Conservation (phyloP, 2,329 filamentous ascomycete genomes). For the Epichloe brachyelytri region DNA sequence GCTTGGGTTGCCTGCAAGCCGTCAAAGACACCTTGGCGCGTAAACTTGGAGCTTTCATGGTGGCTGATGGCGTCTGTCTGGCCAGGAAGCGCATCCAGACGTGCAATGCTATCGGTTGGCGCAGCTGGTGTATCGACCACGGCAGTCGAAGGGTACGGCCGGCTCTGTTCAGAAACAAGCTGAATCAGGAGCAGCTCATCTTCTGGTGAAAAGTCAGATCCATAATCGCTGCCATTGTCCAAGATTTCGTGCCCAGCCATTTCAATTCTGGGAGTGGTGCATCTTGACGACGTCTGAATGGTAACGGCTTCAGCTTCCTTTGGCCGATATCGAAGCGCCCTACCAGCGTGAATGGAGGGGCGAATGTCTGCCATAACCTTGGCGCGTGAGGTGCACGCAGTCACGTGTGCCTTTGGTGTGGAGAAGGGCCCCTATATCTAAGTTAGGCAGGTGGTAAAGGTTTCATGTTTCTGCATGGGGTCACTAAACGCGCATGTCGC, state of each 20-base stretch:
- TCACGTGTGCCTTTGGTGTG: neutral
- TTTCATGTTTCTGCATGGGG: too few relatives aligned
- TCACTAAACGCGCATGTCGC: too few relatives aligned
- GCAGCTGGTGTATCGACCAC: neutral
- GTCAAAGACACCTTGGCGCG: neutral
- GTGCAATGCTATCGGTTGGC: neutral
- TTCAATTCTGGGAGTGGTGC: neutral
- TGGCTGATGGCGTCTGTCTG: neutral
- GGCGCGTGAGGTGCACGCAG: neutral
- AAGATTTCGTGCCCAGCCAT: conserved; percentile 2
- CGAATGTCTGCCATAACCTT: neutral
- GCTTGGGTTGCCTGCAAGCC: neutral
- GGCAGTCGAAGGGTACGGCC: neutral
- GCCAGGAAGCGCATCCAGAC: conserved; percentile 1
- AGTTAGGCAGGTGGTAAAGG: too few relatives aligned
- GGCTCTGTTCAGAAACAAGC: conserved; percentile 15
- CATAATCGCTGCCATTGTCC: conserved; percentile 27
- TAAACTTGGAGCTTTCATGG: neutral
- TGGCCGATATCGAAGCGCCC: neutral
- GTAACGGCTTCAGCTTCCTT: neutral
- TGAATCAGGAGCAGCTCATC: conserved; percentile 30
- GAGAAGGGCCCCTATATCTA: neutral
- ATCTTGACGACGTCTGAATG: neutral
- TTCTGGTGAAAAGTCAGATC: conserved; percentile 32
- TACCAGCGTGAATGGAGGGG: neutral